Base-by-base conservation (phyloP, 345 rosid species). In the Camelina neglecta region DNA sequence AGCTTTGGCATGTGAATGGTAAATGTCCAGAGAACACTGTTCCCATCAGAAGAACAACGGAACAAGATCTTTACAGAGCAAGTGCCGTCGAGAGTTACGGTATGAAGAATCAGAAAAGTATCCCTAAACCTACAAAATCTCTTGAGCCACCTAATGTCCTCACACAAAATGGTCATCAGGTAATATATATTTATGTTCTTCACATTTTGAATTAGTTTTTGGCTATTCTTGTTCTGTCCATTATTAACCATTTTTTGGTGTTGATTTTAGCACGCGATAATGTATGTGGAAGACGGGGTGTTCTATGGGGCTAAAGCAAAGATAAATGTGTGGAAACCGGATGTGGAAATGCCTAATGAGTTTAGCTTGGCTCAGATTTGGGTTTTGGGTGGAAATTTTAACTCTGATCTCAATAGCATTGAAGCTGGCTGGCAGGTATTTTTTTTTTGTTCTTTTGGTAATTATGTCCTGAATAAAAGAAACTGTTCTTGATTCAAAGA, bases 341-440 rank as follows among this genome's bases (percentile, higher is more conserved):
- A 83, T 69, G 85, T 85, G 8, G 87, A 89, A 64, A 88, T 83
- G 74, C 79, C 87, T 45, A 87, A 87, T 80, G 93, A 89, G 71
- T 89, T 89, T 76, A 89, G 91, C 76, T 74, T 89, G 39, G 88
- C 91, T 66, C 93, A 89, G 80, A 80, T 89, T 59, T 89, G 93
- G 93, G 82, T 89, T 50, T 63, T 89, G 11, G 93, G 93, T 75
- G 89, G 93, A 21, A 81, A 88, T 50, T 94, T 94, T 24, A 83
- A 87, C 77, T 74, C 78, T 65, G 91, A 88, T 83, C 90, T 89
- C 62, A 89, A 87, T 61, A 89, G 91, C 72, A 89, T 89, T 72
- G 93, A 89, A 84, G 93, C 91, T 73, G 93, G 93, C 11, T 89
- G 91, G 93, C 93, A 89, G 93, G 86, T 83, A 60, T 8, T 4